Conservation (phyloP, 495 filamentous ascomycete genomes). For the Lophiotrema nucula region DNA sequence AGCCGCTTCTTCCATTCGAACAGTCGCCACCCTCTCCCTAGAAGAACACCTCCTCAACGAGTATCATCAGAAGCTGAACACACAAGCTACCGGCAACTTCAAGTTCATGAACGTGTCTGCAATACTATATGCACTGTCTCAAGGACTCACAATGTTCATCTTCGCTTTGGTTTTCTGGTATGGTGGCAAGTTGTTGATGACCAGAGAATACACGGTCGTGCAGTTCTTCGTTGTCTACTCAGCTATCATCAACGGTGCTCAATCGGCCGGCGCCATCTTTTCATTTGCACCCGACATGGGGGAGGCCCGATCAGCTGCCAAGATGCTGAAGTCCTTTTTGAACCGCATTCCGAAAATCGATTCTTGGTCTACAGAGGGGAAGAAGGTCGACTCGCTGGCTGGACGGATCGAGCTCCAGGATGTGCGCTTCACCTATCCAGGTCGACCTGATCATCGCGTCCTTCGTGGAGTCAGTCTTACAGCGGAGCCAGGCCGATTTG, state of each 20-base stretch:
- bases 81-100: slow-evolving; percentile 61
- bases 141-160: slow-evolving; percentile 76
- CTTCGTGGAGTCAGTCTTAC: slow-evolving; percentile 33
- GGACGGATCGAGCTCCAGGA: slow-evolving; percentile 32
- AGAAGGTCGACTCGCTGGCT: slow-evolving; percentile 17
- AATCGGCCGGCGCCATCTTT: slow-evolving; percentile 84
- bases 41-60: slow-evolving; percentile 73
- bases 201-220: slow-evolving; percentile 66
- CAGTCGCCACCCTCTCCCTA: slow-evolving; percentile 84
- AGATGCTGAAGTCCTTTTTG: slow-evolving; percentile 73
- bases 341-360: slow-evolving; percentile 77
- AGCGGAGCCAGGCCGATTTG: slow-evolving; percentile 36
- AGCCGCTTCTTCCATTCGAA: slow-evolving; percentile 85
- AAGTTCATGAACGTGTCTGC: slow-evolving; percentile 67
- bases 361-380: slow-evolving; percentile 61
- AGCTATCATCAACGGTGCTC: slow-evolving; percentile 76
- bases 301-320: slow-evolving; percentile 78
- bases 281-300: slow-evolving; percentile 85
- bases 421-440: slow-evolving; percentile 37
- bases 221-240: slow-evolving; percentile 85
- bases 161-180: slow-evolving; percentile 95
- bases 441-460: slow-evolving; percentile 26
- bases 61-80: slow-evolving; percentile 64
- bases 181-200: slow-evolving; percentile 75
- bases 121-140: slow-evolving; percentile 72